A percentile compares a stretch with the other conserved stretches of the same genome.
Evolutionary conservation across 2,329 filamentous ascomycete genomes (phyloP).

Genomic region (Fusarium newnesense): DNA sequence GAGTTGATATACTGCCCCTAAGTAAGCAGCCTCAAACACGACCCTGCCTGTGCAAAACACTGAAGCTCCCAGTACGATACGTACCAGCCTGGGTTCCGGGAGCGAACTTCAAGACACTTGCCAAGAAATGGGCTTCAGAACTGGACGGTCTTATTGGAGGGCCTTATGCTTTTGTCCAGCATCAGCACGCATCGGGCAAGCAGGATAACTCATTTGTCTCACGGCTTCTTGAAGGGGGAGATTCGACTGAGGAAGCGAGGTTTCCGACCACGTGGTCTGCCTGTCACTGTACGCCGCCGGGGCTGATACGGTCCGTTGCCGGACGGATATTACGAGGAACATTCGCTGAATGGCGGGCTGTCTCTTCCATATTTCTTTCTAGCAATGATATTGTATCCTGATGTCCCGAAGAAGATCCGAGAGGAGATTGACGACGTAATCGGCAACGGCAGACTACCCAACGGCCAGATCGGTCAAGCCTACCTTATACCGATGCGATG

Average conservation of each 20-base stretch:
- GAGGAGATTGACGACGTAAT: conserved; percentile 37
- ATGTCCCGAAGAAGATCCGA: conserved; percentile 27
- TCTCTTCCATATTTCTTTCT: conserved; percentile 34
- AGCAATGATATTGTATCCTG: conserved; percentile 24
- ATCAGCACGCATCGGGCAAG: conserved; percentile 16
- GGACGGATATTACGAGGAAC: accelerated
- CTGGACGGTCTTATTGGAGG: conserved; percentile 11
- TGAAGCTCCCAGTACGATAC: conserved; percentile 12
- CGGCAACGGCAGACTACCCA: conserved; percentile 43
- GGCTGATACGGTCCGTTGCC: conserved; percentile 29
- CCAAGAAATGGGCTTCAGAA: conserved; percentile 16
- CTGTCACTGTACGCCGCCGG: conserved; percentile 32
- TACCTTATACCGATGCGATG: conserved; percentile 44
- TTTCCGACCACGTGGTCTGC: conserved; percentile 36
- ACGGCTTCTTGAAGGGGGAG: conserved; percentile 10
- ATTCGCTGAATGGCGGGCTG: conserved; percentile 12
- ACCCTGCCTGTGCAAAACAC: neutral
- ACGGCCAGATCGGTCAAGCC: conserved; percentile 31
- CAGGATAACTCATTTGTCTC: conserved; percentile 21
- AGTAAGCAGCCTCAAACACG: neutral
- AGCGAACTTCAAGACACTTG: conserved; percentile 18
- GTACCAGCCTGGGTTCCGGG: conserved; percentile 34
- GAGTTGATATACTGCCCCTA: conserved; percentile 34
- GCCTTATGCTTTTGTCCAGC: conserved; percentile 30
- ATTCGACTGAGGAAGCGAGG: conserved; percentile 15